A percentile compares a stretch with the other conserved stretches of the same genome.
These are phyloP conservation scores for Eucalyptus curtisii DNA, from an alignment of 345 rosid species.

Conservation along the genomic window DNA sequence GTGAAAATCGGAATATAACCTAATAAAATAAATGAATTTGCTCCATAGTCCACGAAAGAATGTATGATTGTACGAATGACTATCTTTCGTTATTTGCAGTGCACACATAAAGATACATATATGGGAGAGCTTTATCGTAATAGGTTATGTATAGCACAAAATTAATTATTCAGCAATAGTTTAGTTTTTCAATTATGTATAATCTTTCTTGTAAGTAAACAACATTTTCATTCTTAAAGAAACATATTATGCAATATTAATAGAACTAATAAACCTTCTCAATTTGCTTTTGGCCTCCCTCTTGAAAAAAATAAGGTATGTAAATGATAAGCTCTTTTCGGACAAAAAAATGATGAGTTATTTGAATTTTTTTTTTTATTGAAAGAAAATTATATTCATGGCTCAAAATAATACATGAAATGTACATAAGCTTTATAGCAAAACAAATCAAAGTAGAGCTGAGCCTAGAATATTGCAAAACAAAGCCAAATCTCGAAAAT, in stretches of 20 bases:
- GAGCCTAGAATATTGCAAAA: not conserved
- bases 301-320: not conserved
- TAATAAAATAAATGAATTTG: not conserved
- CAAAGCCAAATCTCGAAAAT: not conserved
- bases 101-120: not conserved
- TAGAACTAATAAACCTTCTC: not conserved
- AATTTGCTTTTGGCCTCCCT: not conserved
- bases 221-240: not conserved
- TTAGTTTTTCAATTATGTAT: not conserved
- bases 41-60: not conserved
- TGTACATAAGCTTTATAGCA: not conserved
- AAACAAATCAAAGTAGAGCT: not conserved
- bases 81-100: too few relatives aligned
- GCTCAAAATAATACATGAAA: not conserved
- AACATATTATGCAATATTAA: not conserved
- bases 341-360: not conserved
- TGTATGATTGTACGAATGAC: not conserved
- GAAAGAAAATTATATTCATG: not conserved
- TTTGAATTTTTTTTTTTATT: accelerated
- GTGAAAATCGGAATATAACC: not conserved
- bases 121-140: not conserved
- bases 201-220: not conserved
- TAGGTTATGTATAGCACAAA: not conserved
- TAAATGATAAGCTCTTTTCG: not conserved
- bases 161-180: not conserved